Base-by-base conservation (phyloP, 2,329 filamentous ascomycete species). In the Cladosporium oxysporum region DNA sequence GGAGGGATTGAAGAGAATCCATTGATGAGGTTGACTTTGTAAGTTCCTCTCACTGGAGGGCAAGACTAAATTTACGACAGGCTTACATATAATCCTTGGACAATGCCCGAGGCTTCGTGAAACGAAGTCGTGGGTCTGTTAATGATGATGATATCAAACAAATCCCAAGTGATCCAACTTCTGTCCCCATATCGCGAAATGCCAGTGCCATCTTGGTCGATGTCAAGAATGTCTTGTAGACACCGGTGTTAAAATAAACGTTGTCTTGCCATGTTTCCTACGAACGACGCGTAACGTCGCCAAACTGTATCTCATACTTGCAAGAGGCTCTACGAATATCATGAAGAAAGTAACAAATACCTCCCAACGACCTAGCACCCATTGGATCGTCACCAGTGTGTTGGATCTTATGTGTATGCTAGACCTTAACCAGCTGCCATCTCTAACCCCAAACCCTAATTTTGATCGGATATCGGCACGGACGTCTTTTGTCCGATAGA, bases 1-100 rank as follows among this genome's bases (percentile, higher is more conserved):
- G 18, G 85, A 88, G 71, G 80, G 78, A 33, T 66, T 65, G 64
- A 65, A 21, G 67, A 69, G 62, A 61, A 64, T 64, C 28, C 62
- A 66, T 57, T 66, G 26, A 29, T 10, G 18, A n/a, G 35, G 35
- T 14, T 35, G 14, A 41, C 14, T 41, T 7, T 41, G 35, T 18
- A 14, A 7, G 14, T 21, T 47, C 1, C 16, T 41, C 5, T 18
- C 35, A 7, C 35, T 18, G 7, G 10, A 21, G 10, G n/a, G 35
- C 35, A 37, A 16, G 12, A 41, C 16, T 47, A 47, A 7, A 47
- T 47, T 47, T 47, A 47, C 41, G 41, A 47, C 16, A 12, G 18
- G 18, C 5, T 44, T n/a, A 2, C 18, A 44, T 8, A 4, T 21
- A 47, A 21, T 18, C 41, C 41, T 47, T 47, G 41, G n/a, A 47